These are phyloP conservation scores for Euphorbia celastroides DNA, from an alignment of 441 rosid genomes.

Conservation along the genomic window DNA sequence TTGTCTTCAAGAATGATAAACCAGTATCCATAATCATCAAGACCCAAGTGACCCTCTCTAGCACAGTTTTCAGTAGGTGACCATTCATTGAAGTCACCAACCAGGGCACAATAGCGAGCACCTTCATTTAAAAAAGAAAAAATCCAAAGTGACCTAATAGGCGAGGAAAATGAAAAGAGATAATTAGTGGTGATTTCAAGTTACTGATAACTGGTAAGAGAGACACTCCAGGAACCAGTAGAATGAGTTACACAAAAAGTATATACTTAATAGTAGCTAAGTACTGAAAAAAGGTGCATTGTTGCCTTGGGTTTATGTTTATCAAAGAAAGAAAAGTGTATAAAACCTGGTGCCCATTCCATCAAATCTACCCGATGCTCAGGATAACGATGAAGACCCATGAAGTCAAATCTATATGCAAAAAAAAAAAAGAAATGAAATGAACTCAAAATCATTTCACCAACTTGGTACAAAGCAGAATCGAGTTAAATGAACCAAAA, in stretches of 20 bases:
- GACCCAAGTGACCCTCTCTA: conserved; percentile 84
- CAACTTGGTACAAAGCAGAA: conserved; percentile 3
- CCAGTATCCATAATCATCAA: conserved; percentile 96
- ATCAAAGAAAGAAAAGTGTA: conserved; percentile 8
- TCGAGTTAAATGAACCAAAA: neutral
- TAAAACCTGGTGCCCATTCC: conserved; percentile 99
- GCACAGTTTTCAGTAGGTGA: conserved; percentile 83
- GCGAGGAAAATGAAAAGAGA: neutral
- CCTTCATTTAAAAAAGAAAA: conserved; percentile 59
- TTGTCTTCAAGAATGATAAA: conserved; percentile 88
- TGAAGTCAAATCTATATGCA: conserved; percentile 53
- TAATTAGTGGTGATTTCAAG: neutral
- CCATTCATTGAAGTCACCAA: conserved; percentile 96
- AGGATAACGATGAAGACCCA: conserved; percentile 82
- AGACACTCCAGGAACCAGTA: neutral
- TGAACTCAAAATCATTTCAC: conserved; percentile 13
- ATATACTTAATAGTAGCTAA: neutral
- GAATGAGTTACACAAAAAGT: neutral
- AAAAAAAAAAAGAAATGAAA: conserved; percentile 15
- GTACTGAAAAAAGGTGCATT: neutral
- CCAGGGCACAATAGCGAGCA: conserved; percentile 88
- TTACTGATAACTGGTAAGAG: neutral
- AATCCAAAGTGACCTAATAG: conserved; percentile 18
- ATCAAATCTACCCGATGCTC: conserved; percentile 89
- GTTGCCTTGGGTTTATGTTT: neutral